These are phyloP conservation scores for Ceriops zippeliana DNA, from an alignment of 345 rosid species.

Conservation along the genomic window DNA sequence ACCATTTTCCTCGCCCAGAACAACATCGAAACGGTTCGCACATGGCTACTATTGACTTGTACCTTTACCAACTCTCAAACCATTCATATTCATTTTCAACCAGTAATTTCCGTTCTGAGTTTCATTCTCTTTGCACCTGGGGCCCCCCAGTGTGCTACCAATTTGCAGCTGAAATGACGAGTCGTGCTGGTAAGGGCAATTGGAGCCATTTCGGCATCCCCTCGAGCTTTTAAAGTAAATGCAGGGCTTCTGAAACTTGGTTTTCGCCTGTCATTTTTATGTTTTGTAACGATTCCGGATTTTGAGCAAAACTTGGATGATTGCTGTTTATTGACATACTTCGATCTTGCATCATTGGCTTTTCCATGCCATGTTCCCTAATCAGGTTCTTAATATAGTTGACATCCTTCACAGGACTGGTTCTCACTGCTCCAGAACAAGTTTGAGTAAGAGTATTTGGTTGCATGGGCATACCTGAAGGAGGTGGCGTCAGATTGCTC, in stretches of 20 bases:
- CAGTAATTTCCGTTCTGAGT: conserved; percentile 23
- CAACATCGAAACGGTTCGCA: neutral
- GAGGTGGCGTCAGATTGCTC: conserved; percentile 5
- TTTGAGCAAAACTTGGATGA: too few species aligned
- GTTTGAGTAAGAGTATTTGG: conserved; percentile 14
- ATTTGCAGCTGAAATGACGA: conserved; percentile 21
- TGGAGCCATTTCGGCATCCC: conserved; percentile 52
- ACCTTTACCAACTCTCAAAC: neutral
- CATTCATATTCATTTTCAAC: conserved; percentile 2
- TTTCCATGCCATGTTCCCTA: conserved; percentile 55
- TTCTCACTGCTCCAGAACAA: conserved; percentile 5
- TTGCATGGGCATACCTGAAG: conserved; percentile 17
- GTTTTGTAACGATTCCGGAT: conserved; percentile 10
- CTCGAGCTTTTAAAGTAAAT: conserved; percentile 33
- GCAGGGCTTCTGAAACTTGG: conserved; percentile 42
- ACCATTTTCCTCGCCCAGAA: too few species aligned
- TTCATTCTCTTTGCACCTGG: conserved; percentile 49
- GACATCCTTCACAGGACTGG: conserved; percentile 32
- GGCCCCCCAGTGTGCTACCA: conserved; percentile 15
- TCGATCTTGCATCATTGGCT: conserved; percentile 21
- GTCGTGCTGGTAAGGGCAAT: conserved; percentile 47
- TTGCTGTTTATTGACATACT: neutral
- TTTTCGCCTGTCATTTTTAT: conserved; percentile 23
- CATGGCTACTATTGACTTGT: neutral
- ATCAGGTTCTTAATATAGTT: conserved; percentile 60